Percentiles rank a stretch among this genome's conserved stretches.
phyloP scores from a whole-genome alignment of 108 stramenopile genomes.

The Cyclostephanos tholiformis region DNA sequence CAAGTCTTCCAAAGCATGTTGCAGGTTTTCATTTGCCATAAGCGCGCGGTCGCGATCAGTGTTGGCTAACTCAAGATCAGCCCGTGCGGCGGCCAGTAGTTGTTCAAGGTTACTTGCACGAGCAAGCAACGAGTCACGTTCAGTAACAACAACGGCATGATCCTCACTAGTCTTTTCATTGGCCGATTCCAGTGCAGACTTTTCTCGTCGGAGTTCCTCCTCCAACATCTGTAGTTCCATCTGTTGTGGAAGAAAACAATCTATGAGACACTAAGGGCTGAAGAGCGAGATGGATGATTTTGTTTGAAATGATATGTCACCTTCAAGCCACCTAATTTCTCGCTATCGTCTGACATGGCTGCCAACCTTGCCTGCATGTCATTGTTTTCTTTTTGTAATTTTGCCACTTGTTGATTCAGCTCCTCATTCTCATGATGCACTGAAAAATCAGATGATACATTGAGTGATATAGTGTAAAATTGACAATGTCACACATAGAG shows the following conservation, averaged over 20 bases:
- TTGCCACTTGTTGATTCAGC: conserved; percentile 60
- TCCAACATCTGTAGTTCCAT: conserved; percentile 82
- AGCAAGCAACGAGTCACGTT: conserved; percentile 69
- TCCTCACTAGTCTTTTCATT: conserved; percentile 44
- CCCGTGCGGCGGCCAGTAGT: conserved; percentile 69
- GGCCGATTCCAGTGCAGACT: conserved; percentile 51
- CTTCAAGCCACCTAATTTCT: conserved; percentile 63
- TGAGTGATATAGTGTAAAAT: neutral
- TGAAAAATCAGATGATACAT: neutral
- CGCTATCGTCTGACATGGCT: conserved; percentile 55
- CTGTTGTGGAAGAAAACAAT: conserved; percentile 18
- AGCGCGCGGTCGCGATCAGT: conserved; percentile 72
- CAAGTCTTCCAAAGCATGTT: conserved; percentile 79
- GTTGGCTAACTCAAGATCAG: conserved; percentile 78
- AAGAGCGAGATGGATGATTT: neutral
- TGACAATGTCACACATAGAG: neutral
- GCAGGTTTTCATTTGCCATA: conserved; percentile 74
- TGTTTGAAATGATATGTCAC: conserved; percentile 23
- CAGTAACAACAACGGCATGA: conserved; percentile 53
- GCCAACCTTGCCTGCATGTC: conserved; percentile 55
- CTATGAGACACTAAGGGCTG: neutral
- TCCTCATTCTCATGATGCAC: conserved; percentile 80
- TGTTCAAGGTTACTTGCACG: conserved; percentile 70
- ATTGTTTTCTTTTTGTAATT: conserved; percentile 58
- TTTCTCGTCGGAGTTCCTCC: conserved; percentile 76